Conservation (phyloP, 352 stramenopile genomes). For the Phytophthora constricta region DNA sequence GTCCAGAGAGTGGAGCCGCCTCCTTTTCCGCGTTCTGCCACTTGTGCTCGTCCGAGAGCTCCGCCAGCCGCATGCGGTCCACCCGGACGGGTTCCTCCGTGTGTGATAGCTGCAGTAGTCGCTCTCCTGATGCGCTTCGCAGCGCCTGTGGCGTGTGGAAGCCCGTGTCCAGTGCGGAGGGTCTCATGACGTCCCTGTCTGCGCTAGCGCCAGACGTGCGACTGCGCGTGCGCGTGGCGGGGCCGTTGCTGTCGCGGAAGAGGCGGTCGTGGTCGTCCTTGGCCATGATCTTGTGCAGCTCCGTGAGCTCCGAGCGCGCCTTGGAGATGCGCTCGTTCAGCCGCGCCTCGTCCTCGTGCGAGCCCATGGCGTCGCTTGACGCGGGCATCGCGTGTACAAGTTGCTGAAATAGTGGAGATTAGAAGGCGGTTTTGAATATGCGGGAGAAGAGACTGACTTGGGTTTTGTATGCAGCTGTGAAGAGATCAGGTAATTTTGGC, state of each 20-base stretch:
- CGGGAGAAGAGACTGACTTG: not conserved
- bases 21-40: conserved; percentile 39
- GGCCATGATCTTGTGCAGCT: conserved; percentile 60
- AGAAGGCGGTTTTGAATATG: not conserved
- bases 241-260: conserved; percentile 34
- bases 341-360: conserved; percentile 49
- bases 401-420: not conserved
- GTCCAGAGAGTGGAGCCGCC: conserved; percentile 1
- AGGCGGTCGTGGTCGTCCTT: conserved; percentile 25
- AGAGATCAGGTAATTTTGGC: no score
- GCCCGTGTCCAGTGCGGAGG: conserved; percentile 15
- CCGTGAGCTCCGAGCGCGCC: conserved; percentile 54
- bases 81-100: conserved; percentile 51
- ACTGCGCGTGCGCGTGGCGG: conserved; percentile 38
- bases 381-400: conserved; percentile 18
- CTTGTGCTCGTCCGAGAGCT: conserved; percentile 77
- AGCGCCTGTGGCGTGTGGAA: conserved; percentile 48
- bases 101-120: conserved; percentile 56
- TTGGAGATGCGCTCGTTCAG: conserved; percentile 67
- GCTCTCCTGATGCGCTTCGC: conserved; percentile 45
- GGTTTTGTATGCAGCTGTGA: not conserved
- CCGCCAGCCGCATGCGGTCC: conserved; percentile 79
- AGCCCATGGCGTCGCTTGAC: conserved; percentile 31
- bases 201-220: conserved; percentile 13
- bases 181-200: conserved; percentile 10